Conservation (phyloP, 768 basidiomycete genomes). For the Gymnopilus dilepis region DNA sequence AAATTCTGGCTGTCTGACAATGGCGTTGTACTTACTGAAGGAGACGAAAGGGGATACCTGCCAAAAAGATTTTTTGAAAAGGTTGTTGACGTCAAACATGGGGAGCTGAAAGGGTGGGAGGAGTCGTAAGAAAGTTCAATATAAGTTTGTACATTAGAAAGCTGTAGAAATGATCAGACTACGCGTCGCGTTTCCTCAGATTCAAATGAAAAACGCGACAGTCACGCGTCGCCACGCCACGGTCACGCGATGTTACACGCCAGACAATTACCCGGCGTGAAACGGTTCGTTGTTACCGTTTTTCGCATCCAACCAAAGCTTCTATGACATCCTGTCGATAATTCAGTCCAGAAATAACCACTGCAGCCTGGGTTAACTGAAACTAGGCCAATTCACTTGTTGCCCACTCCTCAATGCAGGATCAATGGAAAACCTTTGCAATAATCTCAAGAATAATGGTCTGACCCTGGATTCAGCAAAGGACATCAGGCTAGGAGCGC, state of each 20-base stretch:
- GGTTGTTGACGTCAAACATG: conserved; percentile 59
- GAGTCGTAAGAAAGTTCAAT: conserved; percentile 13
- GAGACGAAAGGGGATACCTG: conserved; percentile 68
- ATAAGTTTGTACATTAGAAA: background rate
- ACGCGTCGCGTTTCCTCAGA: no score
- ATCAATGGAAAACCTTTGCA: conserved; percentile 5
- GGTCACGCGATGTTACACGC: conserved; percentile 14
- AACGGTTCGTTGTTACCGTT: background rate
- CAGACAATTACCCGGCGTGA: background rate
- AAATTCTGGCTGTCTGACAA: conserved; percentile 83
- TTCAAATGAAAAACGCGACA: no score
- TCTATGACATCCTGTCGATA: background rate
- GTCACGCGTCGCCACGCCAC: conserved; percentile 18
- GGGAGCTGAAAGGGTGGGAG: conserved; percentile 41
- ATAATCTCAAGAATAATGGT: conserved; percentile 3
- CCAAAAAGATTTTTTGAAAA: conserved; percentile 67
- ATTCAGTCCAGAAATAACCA: conserved; percentile 2
- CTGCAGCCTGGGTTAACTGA: background rate
- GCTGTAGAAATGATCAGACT: no score
- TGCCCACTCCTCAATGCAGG: background rate
- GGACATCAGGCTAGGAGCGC: background rate
- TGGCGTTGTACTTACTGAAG: conserved; percentile 87
- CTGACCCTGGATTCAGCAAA: background rate
- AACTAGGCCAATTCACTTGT: no score
- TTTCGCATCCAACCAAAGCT: conserved; percentile 5